These are phyloP conservation scores for Kandelia obovata DNA, from an alignment of 345 rosid genomes.

Conservation along the genomic window DNA sequence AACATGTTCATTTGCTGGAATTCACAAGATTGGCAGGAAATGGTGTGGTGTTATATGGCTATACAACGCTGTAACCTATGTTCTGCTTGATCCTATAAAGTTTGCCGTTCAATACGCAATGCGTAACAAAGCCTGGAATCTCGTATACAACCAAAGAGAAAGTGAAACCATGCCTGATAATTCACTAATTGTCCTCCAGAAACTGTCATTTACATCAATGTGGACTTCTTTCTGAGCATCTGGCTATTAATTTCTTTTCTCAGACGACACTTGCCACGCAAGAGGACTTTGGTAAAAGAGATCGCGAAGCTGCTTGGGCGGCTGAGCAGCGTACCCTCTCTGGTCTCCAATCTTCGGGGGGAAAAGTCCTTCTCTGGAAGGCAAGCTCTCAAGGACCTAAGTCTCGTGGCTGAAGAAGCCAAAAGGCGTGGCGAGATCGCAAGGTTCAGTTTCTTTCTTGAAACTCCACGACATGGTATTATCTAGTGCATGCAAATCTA, in stretches of 20 bases:
- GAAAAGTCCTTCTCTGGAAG: conserved; percentile 36
- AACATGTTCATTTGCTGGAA: conserved; percentile 58
- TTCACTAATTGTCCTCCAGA: not conserved
- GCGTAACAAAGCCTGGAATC: conserved; percentile 72
- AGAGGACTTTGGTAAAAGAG: conserved; percentile 57
- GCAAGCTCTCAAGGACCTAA: conserved; percentile 43
- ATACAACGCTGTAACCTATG: conserved; percentile 56
- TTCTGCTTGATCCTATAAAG: conserved; percentile 83
- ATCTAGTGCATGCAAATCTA: not conserved
- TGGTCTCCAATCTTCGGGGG: conserved; percentile 41
- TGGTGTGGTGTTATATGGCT: conserved; percentile 82
- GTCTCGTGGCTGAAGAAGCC: conserved; percentile 59
- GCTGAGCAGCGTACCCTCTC: conserved; percentile 53
- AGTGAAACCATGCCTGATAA: conserved; percentile 8
- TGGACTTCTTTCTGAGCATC: not conserved
- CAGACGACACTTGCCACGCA: conserved; percentile 60
- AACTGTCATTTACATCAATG: not conserved
- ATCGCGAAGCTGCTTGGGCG: conserved; percentile 61
- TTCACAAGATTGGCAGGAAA: conserved; percentile 63
- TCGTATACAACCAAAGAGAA: conserved; percentile 62
- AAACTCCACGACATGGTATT: not conserved
- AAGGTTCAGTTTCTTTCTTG: conserved; percentile 27
- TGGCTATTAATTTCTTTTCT: not conserved
- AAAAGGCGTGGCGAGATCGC: conserved; percentile 59
- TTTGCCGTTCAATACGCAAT: conserved; percentile 65